phyloP scores from a whole-genome alignment of 2,329 filamentous ascomycete species.

The Talaromyces sp. region DNA sequence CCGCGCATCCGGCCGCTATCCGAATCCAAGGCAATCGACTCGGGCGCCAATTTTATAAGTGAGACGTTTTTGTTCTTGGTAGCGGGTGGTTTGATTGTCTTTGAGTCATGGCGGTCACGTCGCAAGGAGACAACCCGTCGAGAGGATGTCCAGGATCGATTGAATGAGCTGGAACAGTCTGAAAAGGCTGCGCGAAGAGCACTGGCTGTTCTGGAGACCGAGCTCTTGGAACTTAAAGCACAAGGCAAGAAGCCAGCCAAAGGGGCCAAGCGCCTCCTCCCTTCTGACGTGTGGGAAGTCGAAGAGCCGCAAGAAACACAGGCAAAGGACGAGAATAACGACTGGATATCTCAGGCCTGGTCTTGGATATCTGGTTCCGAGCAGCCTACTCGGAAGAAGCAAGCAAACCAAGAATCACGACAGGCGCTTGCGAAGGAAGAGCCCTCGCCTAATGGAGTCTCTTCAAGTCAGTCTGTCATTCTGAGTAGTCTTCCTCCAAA shows the following conservation, averaged over 20 bases:
- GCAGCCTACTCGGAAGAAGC: neutral
- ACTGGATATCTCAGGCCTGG: slow-evolving; percentile 29
- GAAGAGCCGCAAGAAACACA: slow-evolving; percentile 22
- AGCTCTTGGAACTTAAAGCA: slow-evolving; percentile 38
- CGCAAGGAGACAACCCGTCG: slow-evolving; percentile 56
- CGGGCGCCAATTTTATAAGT: slow-evolving; percentile 64
- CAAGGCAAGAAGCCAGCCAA: slow-evolving; percentile 25
- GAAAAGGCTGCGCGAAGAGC: slow-evolving; percentile 37
- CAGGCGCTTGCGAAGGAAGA: neutral
- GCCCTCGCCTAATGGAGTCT: neutral
- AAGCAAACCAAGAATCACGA: neutral
- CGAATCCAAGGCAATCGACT: slow-evolving; percentile 64
- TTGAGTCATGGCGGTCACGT: slow-evolving; percentile 57
- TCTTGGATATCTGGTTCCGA: slow-evolving; percentile 26
- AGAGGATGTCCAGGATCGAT: slow-evolving; percentile 56
- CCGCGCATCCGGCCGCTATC: slow-evolving; percentile 60
- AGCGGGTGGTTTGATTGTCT: slow-evolving; percentile 57
- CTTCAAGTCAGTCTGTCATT: slow-evolving; percentile 3
- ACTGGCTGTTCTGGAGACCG: slow-evolving; percentile 42
- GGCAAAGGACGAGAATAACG: slow-evolving; percentile 21
- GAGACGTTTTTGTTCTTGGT: slow-evolving; percentile 63
- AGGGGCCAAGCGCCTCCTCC: slow-evolving; percentile 29
- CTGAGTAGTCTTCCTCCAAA: neutral
- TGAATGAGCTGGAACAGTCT: slow-evolving; percentile 53
- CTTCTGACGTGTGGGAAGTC: slow-evolving; percentile 35